Evolutionary conservation across 2,329 filamentous ascomycete species (phyloP).

Genomic region (Triangularia verruculosa): DNA sequence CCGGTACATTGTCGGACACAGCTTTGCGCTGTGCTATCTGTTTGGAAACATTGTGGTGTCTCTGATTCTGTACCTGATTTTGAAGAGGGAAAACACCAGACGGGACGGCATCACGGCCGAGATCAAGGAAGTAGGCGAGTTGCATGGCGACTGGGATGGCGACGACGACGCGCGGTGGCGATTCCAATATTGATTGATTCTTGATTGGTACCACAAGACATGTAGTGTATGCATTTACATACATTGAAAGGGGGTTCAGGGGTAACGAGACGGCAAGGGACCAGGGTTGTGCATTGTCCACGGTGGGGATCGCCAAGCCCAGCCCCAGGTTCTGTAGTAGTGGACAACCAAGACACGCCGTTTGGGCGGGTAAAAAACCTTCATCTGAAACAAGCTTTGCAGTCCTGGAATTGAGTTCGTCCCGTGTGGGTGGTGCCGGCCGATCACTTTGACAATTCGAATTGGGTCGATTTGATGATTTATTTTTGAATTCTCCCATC

Average conservation of each 20-base stretch:
- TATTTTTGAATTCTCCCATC: no score
- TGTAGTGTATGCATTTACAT: neutral
- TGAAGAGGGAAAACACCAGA: constrained; percentile 56
- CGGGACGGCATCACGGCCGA: constrained; percentile 44
- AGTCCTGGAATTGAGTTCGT: neutral
- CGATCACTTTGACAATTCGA: neutral
- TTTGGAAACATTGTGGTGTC: constrained; percentile 56
- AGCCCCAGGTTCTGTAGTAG: neutral
- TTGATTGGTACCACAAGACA: neutral
- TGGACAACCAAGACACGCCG: no score
- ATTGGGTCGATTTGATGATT: no score
- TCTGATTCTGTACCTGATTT: constrained; percentile 47
- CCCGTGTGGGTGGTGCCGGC: neutral
- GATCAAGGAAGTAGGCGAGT: constrained; percentile 48
- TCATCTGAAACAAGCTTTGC: neutral
- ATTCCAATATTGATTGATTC: constrained; percentile 50
- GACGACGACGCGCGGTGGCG: constrained; percentile 65
- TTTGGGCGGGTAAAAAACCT: neutral
- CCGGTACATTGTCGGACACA: constrained; percentile 63
- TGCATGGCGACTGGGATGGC: constrained; percentile 51
- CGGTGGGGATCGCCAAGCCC: neutral
- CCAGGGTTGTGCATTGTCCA: neutral
- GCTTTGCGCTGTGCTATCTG: constrained; percentile 63
- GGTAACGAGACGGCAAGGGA: neutral
- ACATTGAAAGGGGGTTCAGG: neutral